Conservation (phyloP, 495 filamentous ascomycete species). For the Rhypophila decipiens region DNA sequence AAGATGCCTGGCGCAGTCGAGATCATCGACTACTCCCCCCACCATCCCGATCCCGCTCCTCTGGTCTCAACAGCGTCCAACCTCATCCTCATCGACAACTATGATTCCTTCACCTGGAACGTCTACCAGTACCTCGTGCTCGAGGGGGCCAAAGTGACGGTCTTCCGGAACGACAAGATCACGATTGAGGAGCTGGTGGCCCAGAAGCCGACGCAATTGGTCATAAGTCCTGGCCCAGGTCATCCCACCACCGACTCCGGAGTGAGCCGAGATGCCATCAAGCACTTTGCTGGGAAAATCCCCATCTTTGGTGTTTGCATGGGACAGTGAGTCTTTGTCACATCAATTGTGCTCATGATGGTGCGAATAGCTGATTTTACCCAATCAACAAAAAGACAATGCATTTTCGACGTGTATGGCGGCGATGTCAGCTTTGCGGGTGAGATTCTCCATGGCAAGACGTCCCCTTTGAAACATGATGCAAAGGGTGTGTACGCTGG, state of each 20-base stretch:
- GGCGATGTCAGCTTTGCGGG: constrained; percentile 88
- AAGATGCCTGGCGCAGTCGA: constrained; percentile 44
- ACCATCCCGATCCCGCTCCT: constrained; percentile 63
- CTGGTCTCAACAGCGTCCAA: constrained; percentile 73
- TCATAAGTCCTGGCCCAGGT: constrained; percentile 90
- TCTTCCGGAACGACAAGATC: constrained; percentile 89
- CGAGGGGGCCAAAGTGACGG: constrained; percentile 83
- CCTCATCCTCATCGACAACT: constrained; percentile 95
- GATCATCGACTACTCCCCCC: constrained; percentile 80
- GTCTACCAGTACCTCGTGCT: constrained; percentile 96
- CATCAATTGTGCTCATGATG: too few species aligned
- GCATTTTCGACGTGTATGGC: constrained; percentile 87
- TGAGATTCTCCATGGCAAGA: constrained; percentile 96
- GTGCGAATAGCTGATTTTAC: too few species aligned
- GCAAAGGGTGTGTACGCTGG: constrained; percentile 77
- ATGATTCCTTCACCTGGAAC: constrained; percentile 98
- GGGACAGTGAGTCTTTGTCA: constrained; percentile 72
- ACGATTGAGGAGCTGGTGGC: constrained; percentile 74
- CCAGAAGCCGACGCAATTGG: constrained; percentile 82
- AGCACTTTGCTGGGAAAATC: constrained; percentile 90
- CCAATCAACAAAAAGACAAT: too few species aligned
- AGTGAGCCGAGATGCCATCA: constrained; percentile 83
- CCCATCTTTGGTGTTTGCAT: constrained; percentile 97
- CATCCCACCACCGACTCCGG: constrained; percentile 88
- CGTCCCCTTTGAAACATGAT: constrained; percentile 83